Percentiles rank a stretch among this genome's conserved stretches.
phyloP scores from a whole-genome alignment of 768 basidiomycete species.

The Suillus fuscotomentosus region DNA sequence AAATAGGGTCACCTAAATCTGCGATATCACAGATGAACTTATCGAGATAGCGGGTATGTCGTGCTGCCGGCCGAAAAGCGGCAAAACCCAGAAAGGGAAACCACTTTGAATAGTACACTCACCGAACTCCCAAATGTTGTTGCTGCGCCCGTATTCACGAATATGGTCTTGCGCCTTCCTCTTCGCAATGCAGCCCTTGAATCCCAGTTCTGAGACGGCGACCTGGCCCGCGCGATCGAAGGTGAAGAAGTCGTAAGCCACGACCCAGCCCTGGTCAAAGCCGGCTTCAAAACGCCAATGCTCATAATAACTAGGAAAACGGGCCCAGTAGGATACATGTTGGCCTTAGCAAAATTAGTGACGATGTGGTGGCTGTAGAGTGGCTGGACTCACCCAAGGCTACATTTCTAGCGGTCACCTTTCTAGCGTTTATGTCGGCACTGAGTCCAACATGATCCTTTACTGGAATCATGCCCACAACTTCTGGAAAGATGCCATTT shows the following conservation, averaged over 20 bases:
- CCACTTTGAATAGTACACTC: slow-evolving; percentile 15
- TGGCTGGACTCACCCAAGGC: slow-evolving; percentile 32
- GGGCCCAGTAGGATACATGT: slow-evolving; percentile 42
- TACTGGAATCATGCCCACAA: slow-evolving; percentile 41
- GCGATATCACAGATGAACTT: not conserved
- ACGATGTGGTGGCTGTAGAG: slow-evolving; percentile 16
- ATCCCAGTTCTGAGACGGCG: slow-evolving; percentile 58
- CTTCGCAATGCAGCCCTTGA: slow-evolving; percentile 58
- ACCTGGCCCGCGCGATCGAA: slow-evolving; percentile 16
- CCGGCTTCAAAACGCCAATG: slow-evolving; percentile 69
- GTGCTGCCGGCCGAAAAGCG: slow-evolving; percentile 1
- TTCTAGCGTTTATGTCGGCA: slow-evolving; percentile 21
- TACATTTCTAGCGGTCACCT: slow-evolving; percentile 25
- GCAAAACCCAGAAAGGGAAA: slow-evolving; percentile 1
- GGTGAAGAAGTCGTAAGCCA: slow-evolving; percentile 56
- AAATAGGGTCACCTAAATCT: slow-evolving; percentile 13
- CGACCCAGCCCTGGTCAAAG: slow-evolving; percentile 71
- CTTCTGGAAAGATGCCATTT: slow-evolving; percentile 58
- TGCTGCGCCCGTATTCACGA: slow-evolving; percentile 33
- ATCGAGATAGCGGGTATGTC: slow-evolving; percentile 5
- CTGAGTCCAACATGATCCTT: slow-evolving; percentile 16
- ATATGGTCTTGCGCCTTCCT: slow-evolving; percentile 45
- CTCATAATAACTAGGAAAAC: slow-evolving; percentile 56
- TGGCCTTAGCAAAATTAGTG: slow-evolving; percentile 25
- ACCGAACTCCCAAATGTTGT: slow-evolving; percentile 69